A percentile compares a stretch with the other conserved stretches of the same genome.
Conservation (phyloP, 805 yeast species). For the Pichia rugopelliculosa region DNA sequence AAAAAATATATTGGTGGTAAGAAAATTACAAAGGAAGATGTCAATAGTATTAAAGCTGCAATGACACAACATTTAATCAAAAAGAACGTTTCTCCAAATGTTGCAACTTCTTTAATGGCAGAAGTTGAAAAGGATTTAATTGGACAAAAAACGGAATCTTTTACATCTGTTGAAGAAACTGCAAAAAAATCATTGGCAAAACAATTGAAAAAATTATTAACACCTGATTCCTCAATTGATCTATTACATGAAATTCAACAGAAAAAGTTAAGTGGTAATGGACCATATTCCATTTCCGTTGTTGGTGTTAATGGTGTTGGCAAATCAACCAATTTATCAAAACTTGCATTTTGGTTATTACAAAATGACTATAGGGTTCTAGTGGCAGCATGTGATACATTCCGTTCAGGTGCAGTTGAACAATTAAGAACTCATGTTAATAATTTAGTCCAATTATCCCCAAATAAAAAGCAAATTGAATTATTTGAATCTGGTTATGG, state of each 20-base stretch:
- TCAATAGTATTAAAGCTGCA: constrained; percentile 55
- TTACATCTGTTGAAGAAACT: constrained; percentile 68
- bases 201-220: constrained; percentile 64
- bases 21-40: constrained; percentile 53
- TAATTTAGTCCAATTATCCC: constrained; percentile 64
- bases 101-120: constrained; percentile 63
- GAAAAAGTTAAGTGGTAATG: constrained; percentile 28
- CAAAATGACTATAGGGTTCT: constrained; percentile 83
- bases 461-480: constrained; percentile 45
- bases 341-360: constrained; percentile 89
- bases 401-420: constrained; percentile 98
- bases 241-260: constrained; percentile 71
- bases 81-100: constrained; percentile 88
- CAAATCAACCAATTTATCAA: constrained; percentile 90
- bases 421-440: constrained; percentile 91
- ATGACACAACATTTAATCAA: constrained; percentile 71
- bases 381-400: constrained; percentile 96
- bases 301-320: constrained; percentile 99
- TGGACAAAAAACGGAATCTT: constrained; percentile 64
- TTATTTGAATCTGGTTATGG: constrained; percentile 94
- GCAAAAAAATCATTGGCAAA: constrained; percentile 59
- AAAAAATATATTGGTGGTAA: constrained; percentile 62
- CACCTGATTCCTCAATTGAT: constrained; percentile 89
- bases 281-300: constrained; percentile 91
- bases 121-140: constrained; percentile 63